Base-by-base conservation (phyloP, 345 rosid species). In the Eucalyptus grandis region DNA sequence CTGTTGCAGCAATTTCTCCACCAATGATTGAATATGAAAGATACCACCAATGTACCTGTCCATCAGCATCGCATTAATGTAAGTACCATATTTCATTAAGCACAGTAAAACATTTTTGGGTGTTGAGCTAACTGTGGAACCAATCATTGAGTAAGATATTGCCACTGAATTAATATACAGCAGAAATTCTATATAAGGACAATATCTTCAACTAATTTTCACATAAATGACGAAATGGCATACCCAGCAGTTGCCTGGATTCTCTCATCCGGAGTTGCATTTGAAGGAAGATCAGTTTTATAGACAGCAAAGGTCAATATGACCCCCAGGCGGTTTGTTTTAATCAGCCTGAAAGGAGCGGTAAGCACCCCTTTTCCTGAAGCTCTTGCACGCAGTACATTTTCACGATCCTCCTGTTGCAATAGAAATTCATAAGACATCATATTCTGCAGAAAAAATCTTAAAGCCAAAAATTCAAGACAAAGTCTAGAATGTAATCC, bases 231-330 rank as follows among this genome's bases (percentile, higher is more conserved):
- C 40, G 85, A 89, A 89, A 87, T 94, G 88, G 22, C 82, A 14
- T 94, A 98, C 99, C 99, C 99, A 88, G 95, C 93, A 87, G 99
- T 95, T 69, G 97, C 98, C 90, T 94, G 95, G 89, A 96, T 91
- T 92, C 98, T 96, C 91, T 98, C 99, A 89, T 93, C 89, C 58
- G 97, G 98, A 44, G 96, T 94, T 85, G 99, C 99, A 94, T 96
- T 94, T 60, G 96, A 90, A 40, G 98, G 98, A 62, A 98, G 96
- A 88, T 96, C 98, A 87, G 90, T 92, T 93, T 94, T 97, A 92
- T 98, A 98, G 77, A 98, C 97, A 67, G 98, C 99, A 92, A 96
- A 98, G 77, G 99, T 98, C 94, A 98, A 93, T 88, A 98, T 98
- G 87, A 98, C 99, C 69, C 99, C 99, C 46, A 98, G 99, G 53